These are phyloP conservation scores for Mallotus nudiflorus DNA, from an alignment of 345 rosid species.

Conservation along the genomic window DNA sequence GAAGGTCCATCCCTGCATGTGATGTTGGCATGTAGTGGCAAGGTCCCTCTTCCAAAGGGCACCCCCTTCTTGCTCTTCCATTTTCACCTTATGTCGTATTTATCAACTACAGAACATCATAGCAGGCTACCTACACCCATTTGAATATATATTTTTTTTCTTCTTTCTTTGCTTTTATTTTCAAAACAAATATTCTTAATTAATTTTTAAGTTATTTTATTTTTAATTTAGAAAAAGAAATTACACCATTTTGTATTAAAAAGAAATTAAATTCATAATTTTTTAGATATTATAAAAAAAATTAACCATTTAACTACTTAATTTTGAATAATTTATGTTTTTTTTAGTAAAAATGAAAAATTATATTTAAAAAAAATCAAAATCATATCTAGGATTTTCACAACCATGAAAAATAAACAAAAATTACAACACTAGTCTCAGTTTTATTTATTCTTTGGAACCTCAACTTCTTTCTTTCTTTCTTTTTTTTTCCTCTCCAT, in stretches of 20 bases:
- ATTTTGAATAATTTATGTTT: background rate
- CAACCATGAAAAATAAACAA: constrained; percentile 13
- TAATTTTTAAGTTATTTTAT: too few species aligned
- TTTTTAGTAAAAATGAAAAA: background rate
- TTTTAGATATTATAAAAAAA: too few species aligned
- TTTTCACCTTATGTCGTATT: background rate
- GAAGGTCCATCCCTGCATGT: constrained; percentile 20
- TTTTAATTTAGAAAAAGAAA: too few species aligned
- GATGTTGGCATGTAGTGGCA: constrained; percentile 24
- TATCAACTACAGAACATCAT: background rate
- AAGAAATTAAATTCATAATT: too few species aligned
- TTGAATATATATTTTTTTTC: background rate
- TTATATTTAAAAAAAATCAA: too few species aligned
- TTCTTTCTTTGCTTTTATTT: too few species aligned
- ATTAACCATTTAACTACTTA: background rate
- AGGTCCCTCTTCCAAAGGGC: constrained; percentile 19
- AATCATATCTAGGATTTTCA: constrained; percentile 15
- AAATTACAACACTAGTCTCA: constrained; percentile 22
- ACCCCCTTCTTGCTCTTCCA: background rate
- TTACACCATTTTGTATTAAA: too few species aligned
- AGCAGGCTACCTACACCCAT: too few species aligned
- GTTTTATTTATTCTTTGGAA: constrained; percentile 17
- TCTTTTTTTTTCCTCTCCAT: too few species aligned
- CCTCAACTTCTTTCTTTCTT: constrained; percentile 1
- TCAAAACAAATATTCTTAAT: too few species aligned